Evolutionary conservation across 768 basidiomycete genomes (phyloP).

Genomic region (Boletus rufocinnamomeus): DNA sequence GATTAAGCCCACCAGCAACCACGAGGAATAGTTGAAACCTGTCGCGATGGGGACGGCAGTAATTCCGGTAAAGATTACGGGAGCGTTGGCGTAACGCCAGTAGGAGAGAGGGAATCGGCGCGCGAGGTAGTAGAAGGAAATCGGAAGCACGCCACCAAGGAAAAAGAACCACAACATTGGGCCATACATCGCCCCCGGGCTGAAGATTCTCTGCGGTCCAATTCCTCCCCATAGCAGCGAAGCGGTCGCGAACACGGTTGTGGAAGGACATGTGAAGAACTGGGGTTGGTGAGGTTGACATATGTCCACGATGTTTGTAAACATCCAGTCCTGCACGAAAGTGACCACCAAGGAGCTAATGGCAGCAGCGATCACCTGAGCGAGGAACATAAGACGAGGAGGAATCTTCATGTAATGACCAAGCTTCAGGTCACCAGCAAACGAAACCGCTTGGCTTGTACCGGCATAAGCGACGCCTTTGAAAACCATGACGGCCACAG

Average conservation of each 20-base stretch:
- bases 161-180: slow-evolving; percentile 73
- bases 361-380: slow-evolving; percentile 61
- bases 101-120: slow-evolving; percentile 77
- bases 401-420: slow-evolving; percentile 92
- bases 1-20: slow-evolving; percentile 76
- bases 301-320: slow-evolving; percentile 69
- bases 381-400: slow-evolving; percentile 74
- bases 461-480: slow-evolving; percentile 64
- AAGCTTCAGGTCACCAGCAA: slow-evolving; percentile 77
- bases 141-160: slow-evolving; percentile 71
- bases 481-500: slow-evolving; percentile 83
- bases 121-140: slow-evolving; percentile 83
- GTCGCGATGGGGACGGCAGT: slow-evolving; percentile 77
- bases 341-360: slow-evolving; percentile 61
- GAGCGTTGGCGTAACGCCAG: slow-evolving; percentile 86
- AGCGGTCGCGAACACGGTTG: slow-evolving; percentile 67
- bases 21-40: slow-evolving; percentile 88
- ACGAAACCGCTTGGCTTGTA: slow-evolving; percentile 62
- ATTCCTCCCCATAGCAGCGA: slow-evolving; percentile 83
- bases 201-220: slow-evolving; percentile 71
- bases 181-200: slow-evolving; percentile 59
- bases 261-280: slow-evolving; percentile 69
- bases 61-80: slow-evolving; percentile 80
- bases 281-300: slow-evolving; percentile 63
- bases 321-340: slow-evolving; percentile 70